A percentile compares a stretch with the other conserved stretches of the same genome.
These are phyloP conservation scores for Alternaria sp. DNA, from an alignment of 2,329 filamentous ascomycete genomes.

Conservation along the genomic window DNA sequence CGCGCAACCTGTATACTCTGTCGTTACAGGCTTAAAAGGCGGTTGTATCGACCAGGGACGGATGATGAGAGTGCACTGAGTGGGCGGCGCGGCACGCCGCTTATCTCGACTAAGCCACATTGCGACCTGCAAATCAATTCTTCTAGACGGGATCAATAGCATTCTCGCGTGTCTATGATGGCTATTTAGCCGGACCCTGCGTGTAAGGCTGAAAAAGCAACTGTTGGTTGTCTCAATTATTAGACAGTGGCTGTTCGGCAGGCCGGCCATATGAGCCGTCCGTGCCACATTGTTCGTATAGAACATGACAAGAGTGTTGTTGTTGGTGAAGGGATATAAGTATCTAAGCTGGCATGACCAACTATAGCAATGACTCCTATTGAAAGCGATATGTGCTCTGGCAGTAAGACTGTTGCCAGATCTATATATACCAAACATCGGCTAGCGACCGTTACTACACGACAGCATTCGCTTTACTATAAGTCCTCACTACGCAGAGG, in stretches of 20 bases:
- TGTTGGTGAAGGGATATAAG: not conserved
- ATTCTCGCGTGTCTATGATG: slow-evolving; percentile 20
- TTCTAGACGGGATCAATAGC: slow-evolving; percentile 1
- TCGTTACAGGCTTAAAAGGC: not conserved
- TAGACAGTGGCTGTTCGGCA: slow-evolving; percentile 15
- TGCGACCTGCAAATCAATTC: slow-evolving; percentile 11
- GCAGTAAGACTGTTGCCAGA: not conserved
- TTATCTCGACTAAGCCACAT: slow-evolving; percentile 17
- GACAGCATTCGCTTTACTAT: not conserved
- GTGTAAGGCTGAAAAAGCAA: slow-evolving; percentile 16
- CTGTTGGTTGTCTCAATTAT: not conserved
- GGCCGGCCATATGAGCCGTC: slow-evolving; percentile 29
- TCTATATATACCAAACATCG: not conserved
- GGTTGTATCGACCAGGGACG: slow-evolving; percentile 9
- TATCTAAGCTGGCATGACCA: no score
- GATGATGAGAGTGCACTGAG: not conserved
- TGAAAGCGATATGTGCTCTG: not conserved
- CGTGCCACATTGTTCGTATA: slow-evolving; percentile 20
- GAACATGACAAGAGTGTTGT: slow-evolving; percentile 5
- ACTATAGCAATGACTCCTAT: no score
- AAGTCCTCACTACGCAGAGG: not conserved
- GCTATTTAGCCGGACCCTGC: slow-evolving; percentile 17
- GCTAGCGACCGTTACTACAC: not conserved
- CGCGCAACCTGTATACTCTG: not conserved
- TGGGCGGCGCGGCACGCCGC: slow-evolving; percentile 17